Base-by-base conservation (phyloP, 176 grass and related monocot genomes). In the Carex scoparia region DNA sequence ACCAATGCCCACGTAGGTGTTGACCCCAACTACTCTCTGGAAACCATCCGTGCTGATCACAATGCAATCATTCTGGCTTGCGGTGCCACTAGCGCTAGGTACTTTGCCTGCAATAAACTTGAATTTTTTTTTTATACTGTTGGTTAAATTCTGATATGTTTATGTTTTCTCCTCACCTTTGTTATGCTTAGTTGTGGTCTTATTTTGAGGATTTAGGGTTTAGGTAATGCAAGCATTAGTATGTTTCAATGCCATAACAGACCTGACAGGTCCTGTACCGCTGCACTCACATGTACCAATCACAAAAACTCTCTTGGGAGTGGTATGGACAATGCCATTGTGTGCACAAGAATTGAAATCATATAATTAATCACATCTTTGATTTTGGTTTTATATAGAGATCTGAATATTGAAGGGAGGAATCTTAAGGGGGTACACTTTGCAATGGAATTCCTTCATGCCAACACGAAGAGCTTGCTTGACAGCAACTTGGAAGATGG, bases 371-470 rank as follows among this genome's bases (percentile, higher is more conserved):
- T 60, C 15, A 73, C 10, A 89, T 53, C 16, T 32, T 67, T 55
- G 54, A 19, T 67, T 42, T 78, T 62, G 30, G 89, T 44, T 33
- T 81, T 86, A 61, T 88, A 68, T 78, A 99, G 97, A 80, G 97
- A 96, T 86, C 88, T 99, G 61, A 48, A 79, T 51, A 94, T 96
- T 89, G 89, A 90, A 88, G 97, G 97, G 38, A 88, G 93, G 18
- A 84, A 94, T 7, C 84, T 96, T 59, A 87, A 91, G 53, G 97
- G 97, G 81, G 86, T 99, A 81, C 90, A 96, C 90, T 96, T 96
- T 86, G 97, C 97, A 33, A 94, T 99, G 97, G 91, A 99, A 79
- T 99, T 99, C 91, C 97, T 99, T 37, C 93, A 91, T 57, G 91
- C 91, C 58, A 96, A 96, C 87, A 99, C 97, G 23, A 99, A 99